Percentiles rank a stretch among this genome's conserved stretches.
phyloP scores from a whole-genome alignment of 176 grass and related monocot species.

The Urochloa ruziziensis region DNA sequence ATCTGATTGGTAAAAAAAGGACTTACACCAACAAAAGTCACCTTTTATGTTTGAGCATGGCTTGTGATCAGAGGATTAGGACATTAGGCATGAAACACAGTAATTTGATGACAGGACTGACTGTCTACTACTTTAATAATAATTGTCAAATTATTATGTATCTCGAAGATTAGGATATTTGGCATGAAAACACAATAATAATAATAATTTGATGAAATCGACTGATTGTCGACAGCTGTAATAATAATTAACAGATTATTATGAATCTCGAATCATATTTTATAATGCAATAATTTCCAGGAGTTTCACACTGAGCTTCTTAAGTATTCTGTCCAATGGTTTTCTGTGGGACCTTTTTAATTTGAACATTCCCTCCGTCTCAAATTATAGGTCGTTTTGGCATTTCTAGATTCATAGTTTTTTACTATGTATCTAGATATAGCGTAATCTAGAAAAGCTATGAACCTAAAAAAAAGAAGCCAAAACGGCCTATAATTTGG shows the following conservation, averaged over 20 bases:
- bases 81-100: neutral
- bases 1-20: neutral
- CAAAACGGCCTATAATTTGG: too few species aligned
- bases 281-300: neutral
- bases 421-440: too few species aligned
- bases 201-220: neutral
- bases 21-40: neutral
- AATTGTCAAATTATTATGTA: too few species aligned
- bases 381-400: too few species aligned
- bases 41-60: neutral
- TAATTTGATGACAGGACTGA: neutral
- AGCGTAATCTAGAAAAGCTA: too few species aligned
- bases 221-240: neutral
- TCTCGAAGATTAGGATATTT: neutral
- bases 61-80: neutral
- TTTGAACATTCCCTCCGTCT: too few species aligned
- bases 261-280: neutral
- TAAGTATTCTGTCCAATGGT: neutral
- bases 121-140: neutral
- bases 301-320: neutral
- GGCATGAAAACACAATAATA: neutral
- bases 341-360: neutral
- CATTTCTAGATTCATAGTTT: too few species aligned
- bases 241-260: conserved; percentile 4
- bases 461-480: too few species aligned